phyloP scores from a whole-genome alignment of 73 alveolate genomes.

The Effrenium voratum region DNA sequence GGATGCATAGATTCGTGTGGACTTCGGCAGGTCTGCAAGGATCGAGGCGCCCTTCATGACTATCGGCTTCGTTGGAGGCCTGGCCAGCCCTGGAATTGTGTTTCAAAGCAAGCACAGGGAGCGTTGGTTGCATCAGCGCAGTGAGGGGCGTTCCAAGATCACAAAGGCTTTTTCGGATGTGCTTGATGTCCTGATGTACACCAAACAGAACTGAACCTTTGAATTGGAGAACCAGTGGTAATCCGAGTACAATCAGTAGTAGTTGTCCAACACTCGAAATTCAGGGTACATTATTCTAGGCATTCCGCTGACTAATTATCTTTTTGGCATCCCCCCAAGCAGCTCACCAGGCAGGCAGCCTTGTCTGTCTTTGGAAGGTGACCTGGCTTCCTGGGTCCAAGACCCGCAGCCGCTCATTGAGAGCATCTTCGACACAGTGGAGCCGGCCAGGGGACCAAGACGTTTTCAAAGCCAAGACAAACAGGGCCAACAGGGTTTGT shows the following conservation, averaged over 20 bases:
- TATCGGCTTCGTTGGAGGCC: slow-evolving; percentile 93
- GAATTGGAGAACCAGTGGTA: neutral
- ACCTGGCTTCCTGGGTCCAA: slow-evolving; percentile 58
- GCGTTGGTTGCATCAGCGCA: no score
- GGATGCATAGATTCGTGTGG: no score
- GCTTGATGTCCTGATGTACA: neutral
- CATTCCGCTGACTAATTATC: neutral
- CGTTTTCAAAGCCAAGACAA: no score
- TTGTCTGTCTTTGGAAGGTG: no score
- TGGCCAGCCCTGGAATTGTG: neutral
- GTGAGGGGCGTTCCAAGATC: neutral
- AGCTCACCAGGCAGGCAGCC: no score
- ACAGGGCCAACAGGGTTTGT: no score
- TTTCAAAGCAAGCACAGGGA: neutral
- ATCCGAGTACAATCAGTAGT: neutral
- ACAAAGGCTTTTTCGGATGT: neutral
- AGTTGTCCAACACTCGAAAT: neutral
- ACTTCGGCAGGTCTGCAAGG: slow-evolving; percentile 62
- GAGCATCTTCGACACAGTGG: slow-evolving; percentile 85
- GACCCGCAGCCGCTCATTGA: slow-evolving; percentile 85
- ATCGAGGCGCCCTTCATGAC: slow-evolving; percentile 92
- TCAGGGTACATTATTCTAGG: neutral
- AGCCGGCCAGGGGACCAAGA: slow-evolving; percentile 55
- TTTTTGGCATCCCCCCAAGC: neutral
- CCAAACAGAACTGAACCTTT: neutral